Base-by-base conservation (phyloP, 257 asterid genomes). In the Cinchona pubescens region DNA sequence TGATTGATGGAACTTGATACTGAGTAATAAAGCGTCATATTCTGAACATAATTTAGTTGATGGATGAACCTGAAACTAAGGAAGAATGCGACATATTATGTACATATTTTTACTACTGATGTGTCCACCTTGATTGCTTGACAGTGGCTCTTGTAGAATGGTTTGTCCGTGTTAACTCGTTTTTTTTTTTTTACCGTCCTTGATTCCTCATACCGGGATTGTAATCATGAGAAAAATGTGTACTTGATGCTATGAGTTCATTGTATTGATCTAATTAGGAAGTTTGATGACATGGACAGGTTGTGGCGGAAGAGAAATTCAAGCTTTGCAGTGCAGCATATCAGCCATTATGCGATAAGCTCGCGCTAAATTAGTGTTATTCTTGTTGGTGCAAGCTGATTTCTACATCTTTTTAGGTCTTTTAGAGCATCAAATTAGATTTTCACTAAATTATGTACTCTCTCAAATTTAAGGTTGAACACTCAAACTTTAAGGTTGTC, bases 261-360 rank as follows among this genome's bases (percentile, higher is more conserved):
- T 9, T 29, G 29, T n/a, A 48, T 70, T 49, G 58, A 42, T 37
- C 55, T 34, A 55, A 38, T n/a, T 74, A 62, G 79, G 30, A 62
- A 45, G 73, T 58, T 71, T 61, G 29, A 74, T 59, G 60, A 5
- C 70, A 8, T 74, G 21, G 76, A 71, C 89, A 95, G 99, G 92
- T 72, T 5, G 86, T 75, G 38, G 97, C 99, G 2, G 98, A 91
- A 85, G 96, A 92, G 88, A 91, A 95, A 79, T 95, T 92, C 92
- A 95, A 95, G 92, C 88, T 55, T 15, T 95, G 99, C 87, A 87
- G 96, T 69, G 92, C 98, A 11, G 98, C 98, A 18, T 95, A 91
- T 81, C 91, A 92, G 81, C 91, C 94, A 58, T 78, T 95, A 70
- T 90, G 97, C 7, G 88, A 92, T 80, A 84, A 87, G 64, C 81